Base-by-base conservation (phyloP, 306 rosid species). In the Trifolium repens region DNA sequence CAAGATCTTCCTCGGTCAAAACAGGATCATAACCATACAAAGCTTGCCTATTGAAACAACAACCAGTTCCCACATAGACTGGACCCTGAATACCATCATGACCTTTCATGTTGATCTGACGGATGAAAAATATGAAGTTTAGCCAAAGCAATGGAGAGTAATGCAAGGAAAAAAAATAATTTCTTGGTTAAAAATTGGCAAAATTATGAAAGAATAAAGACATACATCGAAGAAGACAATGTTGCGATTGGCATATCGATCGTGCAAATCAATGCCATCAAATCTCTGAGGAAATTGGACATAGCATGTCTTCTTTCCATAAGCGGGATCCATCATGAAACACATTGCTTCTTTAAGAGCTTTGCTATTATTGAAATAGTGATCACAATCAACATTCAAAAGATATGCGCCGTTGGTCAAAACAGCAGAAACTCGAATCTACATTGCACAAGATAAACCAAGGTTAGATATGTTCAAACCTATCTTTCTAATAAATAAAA, bases 221-320 rank as follows among this genome's bases (percentile, higher is more conserved):
- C 99, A 6, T 88, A 96, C 99, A 78, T 96, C 99, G 13, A 96
- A 92, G 86, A 96, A 96, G 80, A 96, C 99, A 68, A 96, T 92
- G 77, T 96, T 96, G 66, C 99, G 96, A 87, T 96, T 96, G 77
- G 99, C 99, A 84, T 96, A 96, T 92, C 99, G 96, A 96, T 96
- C 99, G 8, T 92, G 98, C 83, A 80, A 19, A 17, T 96, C 99
- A 87, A 96, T 96, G 87, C 99, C 99, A 73, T 96, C 99, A 35
- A 96, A 96, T 67, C 99, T 89, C 87, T 96, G 99, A 16, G 99
- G 99, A 80, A 96, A 96, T 80, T 96, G 99, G 40, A 96, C 98
- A 81, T 96, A 96, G 78, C 99, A 96, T 62, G 98, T 92, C 88
- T 92, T 96, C 87, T 85, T 96, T 75, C 98, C 98, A 82, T 63